phyloP scores from a whole-genome alignment of 2,329 filamentous ascomycete genomes.

The Colletotrichum neosansevieriae region DNA sequence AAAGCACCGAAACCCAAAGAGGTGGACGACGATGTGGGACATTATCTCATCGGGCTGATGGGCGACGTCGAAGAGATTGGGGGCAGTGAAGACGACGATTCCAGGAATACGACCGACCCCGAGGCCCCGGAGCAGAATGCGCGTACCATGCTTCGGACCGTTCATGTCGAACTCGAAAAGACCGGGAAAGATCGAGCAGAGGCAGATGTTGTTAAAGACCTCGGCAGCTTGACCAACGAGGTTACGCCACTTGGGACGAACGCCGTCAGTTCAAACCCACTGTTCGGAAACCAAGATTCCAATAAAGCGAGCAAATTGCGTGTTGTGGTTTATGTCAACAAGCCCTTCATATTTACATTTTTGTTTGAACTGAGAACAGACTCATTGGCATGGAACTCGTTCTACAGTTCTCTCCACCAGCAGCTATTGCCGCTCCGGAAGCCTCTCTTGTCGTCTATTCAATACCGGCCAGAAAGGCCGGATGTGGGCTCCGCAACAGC shows the following conservation, averaged over 20 bases:
- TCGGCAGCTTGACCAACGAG: conserved; percentile 45
- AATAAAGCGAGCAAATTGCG: conserved; percentile 70
- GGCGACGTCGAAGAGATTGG: conserved; percentile 69
- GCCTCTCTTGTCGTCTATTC: conserved; percentile 67
- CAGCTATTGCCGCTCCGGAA: conserved; percentile 71
- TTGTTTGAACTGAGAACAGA: conserved; percentile 74
- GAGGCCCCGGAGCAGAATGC: conserved; percentile 56
- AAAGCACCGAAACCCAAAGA: conserved; percentile 14
- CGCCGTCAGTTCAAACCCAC: conserved; percentile 38
- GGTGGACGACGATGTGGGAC: conserved; percentile 49
- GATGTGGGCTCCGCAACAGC: conserved; percentile 50
- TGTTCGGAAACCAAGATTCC: conserved; percentile 61
- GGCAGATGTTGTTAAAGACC: conserved; percentile 59
- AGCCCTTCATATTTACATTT: conserved; percentile 83
- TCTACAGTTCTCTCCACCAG: conserved; percentile 71
- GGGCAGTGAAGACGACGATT: conserved; percentile 48
- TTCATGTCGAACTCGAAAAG: conserved; percentile 73
- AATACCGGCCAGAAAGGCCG: conserved; percentile 66
- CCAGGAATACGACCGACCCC: conserved; percentile 48
- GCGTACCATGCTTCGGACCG: conserved; percentile 72
- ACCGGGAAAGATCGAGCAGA: conserved; percentile 55
- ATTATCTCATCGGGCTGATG: conserved; percentile 76
- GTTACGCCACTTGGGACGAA: conserved; percentile 35
- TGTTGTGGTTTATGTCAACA: conserved; percentile 79
- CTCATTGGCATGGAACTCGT: conserved; percentile 64